Conservation (phyloP, 2,329 filamentous ascomycete species). For the Oidium heveae region DNA sequence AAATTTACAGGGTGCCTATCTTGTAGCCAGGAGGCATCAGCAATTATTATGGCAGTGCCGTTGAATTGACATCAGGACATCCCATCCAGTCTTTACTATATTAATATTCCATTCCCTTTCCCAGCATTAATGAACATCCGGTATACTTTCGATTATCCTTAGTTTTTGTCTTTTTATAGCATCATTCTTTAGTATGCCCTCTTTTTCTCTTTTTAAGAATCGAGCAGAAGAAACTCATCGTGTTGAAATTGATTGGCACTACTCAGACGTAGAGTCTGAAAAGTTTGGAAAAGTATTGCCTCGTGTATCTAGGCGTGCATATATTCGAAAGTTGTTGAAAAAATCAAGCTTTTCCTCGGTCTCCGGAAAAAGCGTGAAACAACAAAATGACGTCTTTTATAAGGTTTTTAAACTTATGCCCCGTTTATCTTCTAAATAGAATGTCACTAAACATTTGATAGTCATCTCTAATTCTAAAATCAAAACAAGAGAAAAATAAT, state of each 20-base stretch:
- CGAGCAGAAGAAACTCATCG: not conserved
- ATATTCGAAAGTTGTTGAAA: constrained; percentile 13
- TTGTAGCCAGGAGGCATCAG: too few relatives aligned
- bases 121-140: too few relatives aligned
- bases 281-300: constrained; percentile 9
- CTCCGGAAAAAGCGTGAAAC: constrained; percentile 4
- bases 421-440: not conserved
- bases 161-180: too few relatives aligned
- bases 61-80: too few relatives aligned
- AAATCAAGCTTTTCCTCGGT: constrained; percentile 6
- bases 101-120: too few relatives aligned
- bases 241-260: not conserved
- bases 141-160: too few relatives aligned
- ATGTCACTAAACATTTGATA: not conserved
- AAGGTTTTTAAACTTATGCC: constrained; percentile 2
- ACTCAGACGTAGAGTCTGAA: not conserved
- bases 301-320: constrained; percentile 13
- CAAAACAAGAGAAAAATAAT: not conserved
- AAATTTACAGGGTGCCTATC: too few relatives aligned
- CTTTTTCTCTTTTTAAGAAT: not conserved
- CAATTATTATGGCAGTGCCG: too few relatives aligned
- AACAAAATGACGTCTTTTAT: constrained; percentile 6
- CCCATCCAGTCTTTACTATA: too few relatives aligned
- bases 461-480: not conserved
- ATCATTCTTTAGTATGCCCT: too few relatives aligned